phyloP scores from a whole-genome alignment of 1,284 basidiomycete genomes.

The Lentinus polychrous region DNA sequence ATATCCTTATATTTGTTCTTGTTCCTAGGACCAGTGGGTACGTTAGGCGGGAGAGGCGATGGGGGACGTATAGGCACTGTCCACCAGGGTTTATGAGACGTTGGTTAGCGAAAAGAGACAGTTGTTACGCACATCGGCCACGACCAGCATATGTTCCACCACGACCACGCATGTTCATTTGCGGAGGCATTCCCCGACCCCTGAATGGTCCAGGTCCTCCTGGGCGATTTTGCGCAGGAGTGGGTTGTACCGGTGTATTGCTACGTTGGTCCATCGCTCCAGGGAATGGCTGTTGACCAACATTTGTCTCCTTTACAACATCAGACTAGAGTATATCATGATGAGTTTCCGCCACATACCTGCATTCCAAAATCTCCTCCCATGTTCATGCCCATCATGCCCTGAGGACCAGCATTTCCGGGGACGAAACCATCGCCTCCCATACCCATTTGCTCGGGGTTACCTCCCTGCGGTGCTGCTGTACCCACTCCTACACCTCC shows the following conservation, averaged over 20 bases:
- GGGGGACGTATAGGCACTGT: conserved; percentile 56
- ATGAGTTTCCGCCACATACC: conserved; percentile 32
- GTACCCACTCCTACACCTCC: conserved; percentile 15
- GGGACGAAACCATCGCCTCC: conserved; percentile 15
- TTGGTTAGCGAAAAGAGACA: conserved; percentile 13
- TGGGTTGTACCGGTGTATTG: conserved; percentile 27
- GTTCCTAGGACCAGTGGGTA: conserved; percentile 79
- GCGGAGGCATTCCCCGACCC: conserved; percentile 38
- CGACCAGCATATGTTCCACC: conserved; percentile 25
- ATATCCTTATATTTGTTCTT: conserved; percentile 85
- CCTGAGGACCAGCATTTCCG: conserved; percentile 20
- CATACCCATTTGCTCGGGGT: conserved; percentile 11
- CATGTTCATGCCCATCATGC: conserved; percentile 51
- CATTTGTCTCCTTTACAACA: conserved; percentile 15
- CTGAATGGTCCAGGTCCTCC: conserved; percentile 50
- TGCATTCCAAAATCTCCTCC: conserved; percentile 36
- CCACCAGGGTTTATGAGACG: conserved; percentile 21
- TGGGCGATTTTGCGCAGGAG: conserved; percentile 28
- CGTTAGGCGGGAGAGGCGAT: conserved; percentile 73
- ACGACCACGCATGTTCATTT: conserved; percentile 25
- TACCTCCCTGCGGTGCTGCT: conserved; percentile 5
- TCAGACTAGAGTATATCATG: conserved; percentile 8
- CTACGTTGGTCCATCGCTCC: conserved; percentile 38
- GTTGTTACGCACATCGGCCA: conserved; percentile 35
- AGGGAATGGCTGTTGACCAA: conserved; percentile 46